Evolutionary conservation across 1,284 basidiomycete species (phyloP).

Genomic region (Ustilago crameri): DNA sequence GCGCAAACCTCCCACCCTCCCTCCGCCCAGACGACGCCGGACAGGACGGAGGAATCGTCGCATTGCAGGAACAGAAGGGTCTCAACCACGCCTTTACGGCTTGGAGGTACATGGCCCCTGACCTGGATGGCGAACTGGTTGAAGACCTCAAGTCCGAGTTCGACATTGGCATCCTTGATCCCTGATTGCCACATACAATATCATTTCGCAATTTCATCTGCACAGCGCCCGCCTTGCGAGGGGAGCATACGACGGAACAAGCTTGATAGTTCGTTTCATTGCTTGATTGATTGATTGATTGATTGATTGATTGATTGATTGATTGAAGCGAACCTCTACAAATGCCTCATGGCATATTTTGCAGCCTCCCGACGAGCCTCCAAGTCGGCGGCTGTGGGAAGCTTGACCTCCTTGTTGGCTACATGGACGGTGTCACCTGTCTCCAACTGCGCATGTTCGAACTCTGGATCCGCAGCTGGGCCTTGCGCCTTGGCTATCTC

Average conservation of each 20-base stretch:
- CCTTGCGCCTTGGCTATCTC: conserved; percentile 26
- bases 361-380: not conserved
- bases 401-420: conserved; percentile 26
- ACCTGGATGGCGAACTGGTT: conserved; percentile 2
- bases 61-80: conserved; percentile 69
- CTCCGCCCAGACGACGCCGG: conserved; percentile 30
- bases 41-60: conserved; percentile 62
- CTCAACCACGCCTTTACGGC: conserved; percentile 69
- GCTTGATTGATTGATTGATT: too few relatives aligned
- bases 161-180: conserved; percentile 39
- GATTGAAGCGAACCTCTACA: too few relatives aligned
- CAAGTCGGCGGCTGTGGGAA: conserved; percentile 1
- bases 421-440: conserved; percentile 17
- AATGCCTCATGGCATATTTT: too few relatives aligned
- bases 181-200: conserved; percentile 2
- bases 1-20: conserved; percentile 17
- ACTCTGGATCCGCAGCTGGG: conserved; percentile 22
- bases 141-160: conserved; percentile 17
- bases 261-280: too few relatives aligned
- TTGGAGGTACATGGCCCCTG: conserved; percentile 64
- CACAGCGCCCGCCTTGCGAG: too few relatives aligned
- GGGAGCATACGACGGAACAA: too few relatives aligned
- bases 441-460: conserved; percentile 24
- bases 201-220: too few relatives aligned
- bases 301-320: too few relatives aligned